These are phyloP conservation scores for Brassica incana DNA, from an alignment of 345 rosid species.

Conservation along the genomic window DNA sequence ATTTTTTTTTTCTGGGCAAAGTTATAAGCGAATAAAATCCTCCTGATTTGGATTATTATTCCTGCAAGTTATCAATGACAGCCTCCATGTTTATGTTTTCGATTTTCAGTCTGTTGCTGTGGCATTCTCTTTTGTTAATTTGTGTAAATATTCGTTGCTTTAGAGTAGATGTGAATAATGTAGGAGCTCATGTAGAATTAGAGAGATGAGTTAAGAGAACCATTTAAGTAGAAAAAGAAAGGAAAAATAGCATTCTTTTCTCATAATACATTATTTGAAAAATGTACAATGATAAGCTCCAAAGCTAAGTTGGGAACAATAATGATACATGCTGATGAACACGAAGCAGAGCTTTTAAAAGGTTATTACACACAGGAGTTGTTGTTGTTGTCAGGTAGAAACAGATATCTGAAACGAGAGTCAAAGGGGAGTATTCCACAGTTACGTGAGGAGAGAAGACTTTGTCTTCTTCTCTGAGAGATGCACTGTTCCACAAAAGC, in stretches of 20 bases:
- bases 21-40: constrained; percentile 19
- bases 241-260: background rate
- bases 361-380: constrained; percentile 5
- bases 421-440: constrained; percentile 82
- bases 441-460: constrained; percentile 65
- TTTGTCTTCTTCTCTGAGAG: constrained; percentile 67
- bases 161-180: background rate
- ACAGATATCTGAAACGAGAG: constrained; percentile 76
- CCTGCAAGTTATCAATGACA: background rate
- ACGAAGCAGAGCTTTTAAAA: background rate
- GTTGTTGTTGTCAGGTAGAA: constrained; percentile 50
- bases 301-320: background rate
- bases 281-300: constrained; percentile 14
- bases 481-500: constrained; percentile 83
- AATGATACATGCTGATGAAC: background rate
- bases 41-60: background rate
- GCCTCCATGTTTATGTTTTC: background rate
- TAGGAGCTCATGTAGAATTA: background rate
- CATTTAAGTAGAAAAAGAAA: too few species aligned
- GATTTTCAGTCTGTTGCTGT: background rate
- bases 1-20: constrained; percentile 6
- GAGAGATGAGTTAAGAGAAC: background rate
- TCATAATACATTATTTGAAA: background rate
- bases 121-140: background rate
- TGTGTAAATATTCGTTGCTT: background rate